Evolutionary conservation across 2,329 filamentous ascomycete genomes (phyloP), one percentile per base, ranked within the genome.

Genomic region (Paecilomyces dactylethromorphus): DNA sequence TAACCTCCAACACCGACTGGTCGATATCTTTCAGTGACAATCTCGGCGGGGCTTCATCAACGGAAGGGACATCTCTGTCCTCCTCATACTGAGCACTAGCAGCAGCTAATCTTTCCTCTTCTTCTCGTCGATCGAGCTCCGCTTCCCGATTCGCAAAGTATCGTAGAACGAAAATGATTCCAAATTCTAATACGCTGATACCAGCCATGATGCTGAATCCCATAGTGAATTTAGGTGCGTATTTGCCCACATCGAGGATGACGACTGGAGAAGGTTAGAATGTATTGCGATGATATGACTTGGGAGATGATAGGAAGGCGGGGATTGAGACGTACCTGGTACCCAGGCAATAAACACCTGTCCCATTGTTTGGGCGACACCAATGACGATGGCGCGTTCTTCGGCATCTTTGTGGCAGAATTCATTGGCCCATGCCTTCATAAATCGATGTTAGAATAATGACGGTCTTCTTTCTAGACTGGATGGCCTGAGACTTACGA

Each of bases 331-430:
- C 50, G 18, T 31, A 61, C 59, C 58, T 31, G 63, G 63, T 22
- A 65, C 57, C 63, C 63, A 65, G 3, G 63, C 63, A 24, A 64
- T 56, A 56, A 65, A 65, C 11, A 62, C 63, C 31, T 65, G 60
- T 18, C 63, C 63, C 26, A 65, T 60, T 6, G 63, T 64, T 29
- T 64, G 60, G 3, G 60, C 59, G 3, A 65, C 62, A 7, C 60
- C 60, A 33, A 62, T 62, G 26, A 62, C 60, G 7, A 62, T 62
- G 18, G 60, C 60, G 18, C 67, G 60, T 60, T 69, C 67, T 56
- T 69, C 67, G 24, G 64, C 64, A 58, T 69, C 66, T 29, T 64
- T 65, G 13, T 64, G 61, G 56, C 60, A 62, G n/a, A 62, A 52
- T 50, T 62, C 60, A 35, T 62, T 62, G 11, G 58, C 59, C 60